Evolutionary conservation across 805 yeast genomes (phyloP), one percentile per base, ranked within the genome.

Genomic region (Jamesozyma gamospora): DNA sequence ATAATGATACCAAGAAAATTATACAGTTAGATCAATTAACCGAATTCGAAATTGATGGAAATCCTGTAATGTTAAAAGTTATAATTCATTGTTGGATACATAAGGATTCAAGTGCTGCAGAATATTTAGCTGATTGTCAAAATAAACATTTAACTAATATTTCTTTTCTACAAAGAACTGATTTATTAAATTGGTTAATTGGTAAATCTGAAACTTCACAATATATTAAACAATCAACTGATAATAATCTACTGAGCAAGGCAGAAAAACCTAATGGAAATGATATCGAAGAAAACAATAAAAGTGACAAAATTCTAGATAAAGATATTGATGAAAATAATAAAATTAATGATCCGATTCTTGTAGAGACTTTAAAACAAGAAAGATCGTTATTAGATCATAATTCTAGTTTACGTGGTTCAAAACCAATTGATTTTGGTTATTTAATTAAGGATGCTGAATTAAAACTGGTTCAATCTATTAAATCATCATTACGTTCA

Each of bases 81-180:
- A 75, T 82, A 2, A 68, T 75, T 29, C 85, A 83, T 51, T 82
- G 92, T 47, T 90, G 94, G 92, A 47, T 77, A 21, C 77, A 77
- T 46, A 77, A 73, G 43, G 84, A 82, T 40, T 69, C 82, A 21
- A 72, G 79, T 30, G 80, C 87, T 34, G 80, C 95, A 11, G 94
- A 85, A 40, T 88, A 90, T 57, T 72, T 86, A 43, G 71, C 77
- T 10, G 78, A 74, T 29, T 84, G 95, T 47, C 80, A 76, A 51
- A 71, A 70, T 36, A 64, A 71, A 30, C 70, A 74, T 3, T 70
- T 90, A 27, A 69, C 76, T 2, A 84, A 84, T 46, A 73, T 90
- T 55, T 77, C 84, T 41, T 88, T 90, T 55, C 62, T 84, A 56
- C 94, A 86, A 51, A 78, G 94, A 62, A 79, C 86, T 8, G 95